Percentiles rank a stretch among this genome's conserved stretches.
These are phyloP conservation scores for Aspergillus pseudotamarii DNA, from an alignment of 2,329 filamentous ascomycete species.

Conservation along the genomic window DNA sequence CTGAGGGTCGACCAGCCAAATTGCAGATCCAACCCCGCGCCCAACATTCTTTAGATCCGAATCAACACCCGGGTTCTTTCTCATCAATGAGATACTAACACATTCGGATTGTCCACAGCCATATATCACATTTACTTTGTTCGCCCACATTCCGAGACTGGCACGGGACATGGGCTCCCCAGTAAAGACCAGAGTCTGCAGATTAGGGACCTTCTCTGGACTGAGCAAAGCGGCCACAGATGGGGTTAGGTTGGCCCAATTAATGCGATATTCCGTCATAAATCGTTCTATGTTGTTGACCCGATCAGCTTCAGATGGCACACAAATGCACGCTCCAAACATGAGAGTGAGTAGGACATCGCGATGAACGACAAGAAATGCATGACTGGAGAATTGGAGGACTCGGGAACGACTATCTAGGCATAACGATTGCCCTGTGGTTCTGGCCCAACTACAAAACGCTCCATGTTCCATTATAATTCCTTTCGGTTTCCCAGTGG, in stretches of 20 bases:
- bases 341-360: slow-evolving; percentile 1
- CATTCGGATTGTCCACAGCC: background rate
- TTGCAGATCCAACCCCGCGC: background rate
- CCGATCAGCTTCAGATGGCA: background rate
- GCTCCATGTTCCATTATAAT: no score
- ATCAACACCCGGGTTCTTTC: background rate
- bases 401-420: background rate
- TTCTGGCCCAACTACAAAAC: no score
- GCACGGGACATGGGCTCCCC: background rate
- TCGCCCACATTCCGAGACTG: background rate
- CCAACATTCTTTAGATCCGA: background rate
- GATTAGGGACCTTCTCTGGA: background rate
- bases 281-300: background rate
- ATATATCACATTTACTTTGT: background rate
- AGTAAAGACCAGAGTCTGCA: background rate
- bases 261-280: background rate
- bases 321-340: slow-evolving; percentile 1
- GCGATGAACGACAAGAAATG: background rate
- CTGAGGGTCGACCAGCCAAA: background rate
- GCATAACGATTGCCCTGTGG: no score
- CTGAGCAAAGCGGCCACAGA: background rate
- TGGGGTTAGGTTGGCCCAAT: slow-evolving; percentile 2
- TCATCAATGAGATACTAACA: background rate
- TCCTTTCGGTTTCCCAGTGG: no score
- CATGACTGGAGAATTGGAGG: slow-evolving; percentile 1